Conservation (phyloP, 495 filamentous ascomycete species). For the Xylaria telfairii region DNA sequence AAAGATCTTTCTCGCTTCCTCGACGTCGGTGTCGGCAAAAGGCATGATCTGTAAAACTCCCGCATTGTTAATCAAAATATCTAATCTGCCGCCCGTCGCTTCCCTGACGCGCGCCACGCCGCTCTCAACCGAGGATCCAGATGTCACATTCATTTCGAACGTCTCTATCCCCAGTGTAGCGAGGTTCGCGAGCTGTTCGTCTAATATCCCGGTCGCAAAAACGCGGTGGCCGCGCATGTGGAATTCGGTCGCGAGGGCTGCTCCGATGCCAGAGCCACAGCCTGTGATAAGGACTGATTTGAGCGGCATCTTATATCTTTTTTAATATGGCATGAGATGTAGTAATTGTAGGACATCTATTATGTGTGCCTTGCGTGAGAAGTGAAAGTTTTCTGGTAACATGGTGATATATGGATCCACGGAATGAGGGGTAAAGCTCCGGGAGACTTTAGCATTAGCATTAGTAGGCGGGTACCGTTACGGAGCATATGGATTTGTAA, state of each 20-base stretch:
- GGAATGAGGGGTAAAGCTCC: constrained; percentile 14
- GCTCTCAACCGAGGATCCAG: constrained; percentile 41
- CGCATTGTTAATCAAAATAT: constrained; percentile 65
- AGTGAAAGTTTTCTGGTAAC: not conserved
- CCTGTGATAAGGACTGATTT: constrained; percentile 52
- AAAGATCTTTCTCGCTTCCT: constrained; percentile 52
- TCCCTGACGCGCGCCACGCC: constrained; percentile 37
- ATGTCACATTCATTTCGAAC: constrained; percentile 56
- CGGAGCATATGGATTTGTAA: not conserved
- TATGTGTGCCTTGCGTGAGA: not conserved
- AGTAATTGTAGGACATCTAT: not conserved
- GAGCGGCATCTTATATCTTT: constrained; percentile 3
- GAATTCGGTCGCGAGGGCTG: constrained; percentile 59
- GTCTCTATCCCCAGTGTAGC: constrained; percentile 48
- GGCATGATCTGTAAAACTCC: constrained; percentile 50
- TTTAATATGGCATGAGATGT: not conserved
- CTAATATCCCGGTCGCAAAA: constrained; percentile 59
- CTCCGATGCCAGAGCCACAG: constrained; percentile 59
- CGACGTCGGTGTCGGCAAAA: constrained; percentile 55
- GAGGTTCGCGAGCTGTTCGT: constrained; percentile 45
- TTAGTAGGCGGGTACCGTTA: not conserved
- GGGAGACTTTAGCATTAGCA: not conserved
- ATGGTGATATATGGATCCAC: not conserved
- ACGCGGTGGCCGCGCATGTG: constrained; percentile 56
- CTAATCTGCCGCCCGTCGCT: constrained; percentile 46